These are phyloP conservation scores for Plasmodium ovale DNA, from an alignment of 169 alveolate species.

Conservation along the genomic window DNA sequence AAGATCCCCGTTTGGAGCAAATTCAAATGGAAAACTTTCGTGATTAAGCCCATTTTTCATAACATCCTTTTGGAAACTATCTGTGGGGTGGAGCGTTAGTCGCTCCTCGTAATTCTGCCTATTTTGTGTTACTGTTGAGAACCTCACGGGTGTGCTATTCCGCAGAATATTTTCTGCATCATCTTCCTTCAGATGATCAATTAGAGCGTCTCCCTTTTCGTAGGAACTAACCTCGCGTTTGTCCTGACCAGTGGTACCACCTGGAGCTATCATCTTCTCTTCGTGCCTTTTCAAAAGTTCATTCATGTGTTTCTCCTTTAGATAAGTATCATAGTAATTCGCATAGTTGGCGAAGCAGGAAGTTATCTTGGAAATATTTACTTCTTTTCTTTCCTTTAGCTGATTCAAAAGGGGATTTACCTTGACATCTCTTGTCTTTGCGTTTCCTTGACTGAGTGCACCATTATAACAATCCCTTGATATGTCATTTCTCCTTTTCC, in stretches of 20 bases:
- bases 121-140: too few relatives aligned
- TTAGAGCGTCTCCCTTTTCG: neutral
- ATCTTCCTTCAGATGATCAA: neutral
- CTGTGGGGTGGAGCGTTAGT: too few relatives aligned
- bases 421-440: neutral
- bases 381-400: constrained; percentile 16
- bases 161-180: too few relatives aligned
- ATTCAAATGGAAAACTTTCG: too few relatives aligned
- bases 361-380: constrained; percentile 13
- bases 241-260: too few relatives aligned
- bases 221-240: too few relatives aligned
- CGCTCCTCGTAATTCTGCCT: too few relatives aligned
- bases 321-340: constrained; percentile 67
- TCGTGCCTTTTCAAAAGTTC: neutral
- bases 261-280: neutral
- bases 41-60: too few relatives aligned
- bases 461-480: neutral
- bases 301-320: constrained; percentile 65
- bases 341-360: constrained; percentile 22
- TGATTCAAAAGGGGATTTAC: constrained; percentile 6
- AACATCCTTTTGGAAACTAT: too few relatives aligned
- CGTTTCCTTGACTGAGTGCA: neutral
- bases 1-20: too few relatives aligned
- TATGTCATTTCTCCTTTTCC: neutral
- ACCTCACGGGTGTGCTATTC: too few relatives aligned